phyloP scores from a whole-genome alignment of 441 rosid species.

The Bruguiera hainesii region DNA sequence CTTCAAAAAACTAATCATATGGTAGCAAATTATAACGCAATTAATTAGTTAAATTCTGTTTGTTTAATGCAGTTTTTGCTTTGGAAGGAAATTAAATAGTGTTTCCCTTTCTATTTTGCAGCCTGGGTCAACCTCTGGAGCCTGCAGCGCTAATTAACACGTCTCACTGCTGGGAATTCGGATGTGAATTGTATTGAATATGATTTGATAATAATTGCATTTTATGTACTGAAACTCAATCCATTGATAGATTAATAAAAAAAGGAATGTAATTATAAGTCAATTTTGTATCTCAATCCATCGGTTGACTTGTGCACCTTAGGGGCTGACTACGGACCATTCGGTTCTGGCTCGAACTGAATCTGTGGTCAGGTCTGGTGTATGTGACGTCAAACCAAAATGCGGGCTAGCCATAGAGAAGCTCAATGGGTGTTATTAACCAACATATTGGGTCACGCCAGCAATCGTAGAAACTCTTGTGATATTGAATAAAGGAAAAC shows the following conservation, averaged over 20 bases:
- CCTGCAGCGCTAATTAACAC: constrained; percentile 25
- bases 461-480: not conserved
- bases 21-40: no score
- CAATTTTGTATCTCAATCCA: no score
- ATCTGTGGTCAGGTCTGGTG: no score
- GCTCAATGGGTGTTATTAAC: constrained; percentile 6
- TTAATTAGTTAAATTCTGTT: not conserved
- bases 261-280: no score
- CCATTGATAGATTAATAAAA: no score
- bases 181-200: not conserved
- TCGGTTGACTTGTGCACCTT: no score
- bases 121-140: constrained; percentile 44
- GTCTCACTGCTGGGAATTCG: constrained; percentile 4
- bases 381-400: no score
- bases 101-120: constrained; percentile 18
- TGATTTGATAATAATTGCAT: not conserved
- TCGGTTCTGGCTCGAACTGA: no score
- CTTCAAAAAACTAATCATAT: no score
- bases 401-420: no score
- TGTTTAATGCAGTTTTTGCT: not conserved
- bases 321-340: no score
- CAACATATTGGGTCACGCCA: constrained; percentile 22
- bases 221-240: not conserved
- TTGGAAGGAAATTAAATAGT: not conserved
- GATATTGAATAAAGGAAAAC: no score